Evolutionary conservation across 371 early-diverging fungal species (phyloP).

Genomic region (Mucor lusitanicus): DNA sequence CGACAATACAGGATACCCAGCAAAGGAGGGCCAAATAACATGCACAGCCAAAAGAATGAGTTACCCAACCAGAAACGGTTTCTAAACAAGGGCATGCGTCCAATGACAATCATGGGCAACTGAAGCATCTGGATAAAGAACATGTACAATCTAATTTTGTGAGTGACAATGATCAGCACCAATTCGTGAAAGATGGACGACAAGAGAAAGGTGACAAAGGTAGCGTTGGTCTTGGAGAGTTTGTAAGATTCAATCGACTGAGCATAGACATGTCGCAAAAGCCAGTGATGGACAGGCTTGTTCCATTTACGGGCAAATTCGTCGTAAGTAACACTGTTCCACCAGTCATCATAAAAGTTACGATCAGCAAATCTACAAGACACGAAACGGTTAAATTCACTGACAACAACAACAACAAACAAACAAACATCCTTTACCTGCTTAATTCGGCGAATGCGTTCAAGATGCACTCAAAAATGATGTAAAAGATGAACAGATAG

Average conservation of each 20-base stretch:
- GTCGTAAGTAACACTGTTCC: constrained; percentile 93
- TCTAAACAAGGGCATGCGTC: constrained; percentile 59
- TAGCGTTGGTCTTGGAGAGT: constrained; percentile 74
- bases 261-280: constrained; percentile 91
- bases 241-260: constrained; percentile 78
- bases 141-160: constrained; percentile 76
- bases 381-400: neutral
- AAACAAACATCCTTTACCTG: constrained; percentile 41
- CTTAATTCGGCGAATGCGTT: constrained; percentile 97
- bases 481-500: constrained; percentile 90
- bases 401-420: neutral
- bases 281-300: constrained; percentile 94
- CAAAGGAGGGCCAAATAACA: constrained; percentile 80
- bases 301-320: constrained; percentile 99
- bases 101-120: constrained; percentile 85
- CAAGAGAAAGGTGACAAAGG: constrained; percentile 84
- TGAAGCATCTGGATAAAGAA: constrained; percentile 93
- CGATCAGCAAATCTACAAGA: constrained; percentile 88
- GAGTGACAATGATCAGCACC: constrained; percentile 78
- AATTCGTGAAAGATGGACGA: constrained; percentile 91
- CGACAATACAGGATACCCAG: constrained; percentile 77
- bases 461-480: constrained; percentile 95
- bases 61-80: constrained; percentile 74
- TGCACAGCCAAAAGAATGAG: constrained; percentile 85
- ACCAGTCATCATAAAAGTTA: constrained; percentile 98